Percentiles rank a stretch among this genome's conserved stretches.
Conservation (phyloP, 2,329 filamentous ascomycete species). For the Talaromyces amestolkiae region DNA sequence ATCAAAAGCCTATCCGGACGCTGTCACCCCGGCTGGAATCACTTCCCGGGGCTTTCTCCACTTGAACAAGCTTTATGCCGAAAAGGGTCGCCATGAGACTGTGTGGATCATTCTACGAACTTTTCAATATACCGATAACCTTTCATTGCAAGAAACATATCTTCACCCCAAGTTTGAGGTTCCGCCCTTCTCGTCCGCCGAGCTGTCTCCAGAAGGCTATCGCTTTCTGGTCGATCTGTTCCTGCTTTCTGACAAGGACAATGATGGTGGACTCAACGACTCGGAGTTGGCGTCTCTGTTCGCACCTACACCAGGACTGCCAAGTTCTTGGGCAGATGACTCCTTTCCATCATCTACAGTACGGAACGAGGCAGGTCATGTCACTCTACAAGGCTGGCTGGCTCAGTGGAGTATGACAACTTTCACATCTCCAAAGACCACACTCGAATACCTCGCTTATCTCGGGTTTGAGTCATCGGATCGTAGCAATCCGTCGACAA, state of each 20-base stretch:
- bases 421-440: slow-evolving; percentile 91
- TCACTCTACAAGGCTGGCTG: slow-evolving; percentile 95
- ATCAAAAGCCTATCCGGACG: slow-evolving; percentile 62
- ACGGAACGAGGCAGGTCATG: slow-evolving; percentile 88
- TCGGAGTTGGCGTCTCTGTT: slow-evolving; percentile 82
- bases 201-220: slow-evolving; percentile 90
- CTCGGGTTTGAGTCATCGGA: slow-evolving; percentile 86
- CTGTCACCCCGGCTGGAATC: slow-evolving; percentile 68
- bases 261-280: slow-evolving; percentile 89
- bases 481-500: slow-evolving; percentile 68
- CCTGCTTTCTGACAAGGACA: slow-evolving; percentile 92
- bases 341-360: slow-evolving; percentile 92
- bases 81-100: slow-evolving; percentile 95
- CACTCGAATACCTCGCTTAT: slow-evolving; percentile 91
- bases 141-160: slow-evolving; percentile 87
- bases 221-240: slow-evolving; percentile 98
- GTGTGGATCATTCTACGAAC: slow-evolving; percentile 96
- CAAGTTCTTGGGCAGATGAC: slow-evolving; percentile 80
- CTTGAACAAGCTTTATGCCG: slow-evolving; percentile 92
- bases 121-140: slow-evolving; percentile 93
- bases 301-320: slow-evolving; percentile 86
- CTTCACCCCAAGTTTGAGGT: slow-evolving; percentile 93
- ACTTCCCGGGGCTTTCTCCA: slow-evolving; percentile 80
- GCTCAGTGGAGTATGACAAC: slow-evolving; percentile 99
- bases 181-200: slow-evolving; percentile 84